phyloP scores from a whole-genome alignment of 441 rosid species.

The Dalechampia spathulata region DNA sequence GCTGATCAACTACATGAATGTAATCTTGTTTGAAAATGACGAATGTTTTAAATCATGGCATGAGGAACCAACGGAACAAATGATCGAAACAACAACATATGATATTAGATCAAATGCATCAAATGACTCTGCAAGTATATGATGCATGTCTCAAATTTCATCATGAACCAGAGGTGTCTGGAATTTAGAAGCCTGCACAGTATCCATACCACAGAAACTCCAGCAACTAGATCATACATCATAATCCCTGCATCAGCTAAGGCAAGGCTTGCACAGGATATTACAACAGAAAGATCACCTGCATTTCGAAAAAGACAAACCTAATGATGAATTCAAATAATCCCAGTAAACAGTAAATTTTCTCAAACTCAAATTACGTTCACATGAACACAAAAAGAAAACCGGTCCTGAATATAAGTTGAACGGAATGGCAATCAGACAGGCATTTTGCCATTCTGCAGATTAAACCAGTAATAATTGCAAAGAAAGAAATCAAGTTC shows the following conservation, averaged over 20 bases:
- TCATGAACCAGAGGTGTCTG: not conserved
- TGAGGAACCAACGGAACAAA: no score
- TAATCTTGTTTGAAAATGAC: no score
- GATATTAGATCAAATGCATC: not conserved
- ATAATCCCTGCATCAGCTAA: constrained; percentile 92
- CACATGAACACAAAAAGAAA: not conserved
- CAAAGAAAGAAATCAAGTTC: not conserved
- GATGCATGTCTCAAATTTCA: not conserved
- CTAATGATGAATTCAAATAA: constrained; percentile 10
- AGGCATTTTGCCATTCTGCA: not conserved
- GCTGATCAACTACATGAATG: no score
- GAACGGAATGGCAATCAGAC: not conserved
- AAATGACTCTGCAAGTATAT: not conserved
- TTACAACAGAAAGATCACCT: constrained; percentile 89
- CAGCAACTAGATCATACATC: constrained; percentile 93
- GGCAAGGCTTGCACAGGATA: constrained; percentile 95
- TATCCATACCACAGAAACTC: constrained; percentile 77
- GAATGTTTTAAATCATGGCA: no score
- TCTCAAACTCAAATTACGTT: not conserved
- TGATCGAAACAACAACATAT: not conserved
- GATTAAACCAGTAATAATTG: not conserved
- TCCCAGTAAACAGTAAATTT: not conserved
- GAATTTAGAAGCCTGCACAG: not conserved
- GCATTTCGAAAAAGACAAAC: constrained; percentile 14
- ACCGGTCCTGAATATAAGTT: not conserved